Evolutionary conservation across 306 rosid genomes (phyloP), one percentile per base, ranked within the genome.

Genomic region (Casuarina cunninghamiana): DNA sequence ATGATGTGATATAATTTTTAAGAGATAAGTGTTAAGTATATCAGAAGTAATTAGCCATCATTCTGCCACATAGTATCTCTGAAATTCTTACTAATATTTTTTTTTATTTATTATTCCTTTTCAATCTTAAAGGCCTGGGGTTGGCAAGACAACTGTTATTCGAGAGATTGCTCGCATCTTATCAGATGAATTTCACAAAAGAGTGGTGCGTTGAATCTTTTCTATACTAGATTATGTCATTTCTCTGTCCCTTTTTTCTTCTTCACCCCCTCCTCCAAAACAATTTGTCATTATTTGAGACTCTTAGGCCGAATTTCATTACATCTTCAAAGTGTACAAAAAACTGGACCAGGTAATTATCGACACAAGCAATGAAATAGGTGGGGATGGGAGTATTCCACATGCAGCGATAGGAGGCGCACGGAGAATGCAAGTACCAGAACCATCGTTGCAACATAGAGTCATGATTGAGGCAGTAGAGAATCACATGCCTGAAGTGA

Each of bases 401-500:
- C 95, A 90, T 83, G 83, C 86, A 66, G 89, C 92, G 71, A 88
- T 90, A 75, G 92, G 95, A 73, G 78, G 84, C 46, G 95, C 95
- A 1, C 84, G 95, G 3, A 84, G 95, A 87, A 81, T 88, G 90
- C 92, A 86, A 87, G 95, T 90, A 17, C 83, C 90, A 41, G 85
- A 84, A 81, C 89, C 90, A 81, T 85, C 89, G 11, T 73, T 85
- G 95, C 95, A 90, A 76, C 90, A 90, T 69, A 85, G 82, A 62
- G 88, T 90, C 83, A 90, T 86, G 95, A 72, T 88, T 68, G 95
- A 90, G 89, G 91, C 95, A 54, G 95, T 90, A 46, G 90, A 88
- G 84, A 90, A 90, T 78, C 95, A 90, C 83, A 88, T 86, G 92
- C 95, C 95, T 80, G 87, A 88, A 84, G 95, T 85, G 82, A 85